These are phyloP conservation scores for Verticillium albo-atrum DNA, from an alignment of 2,329 filamentous ascomycete genomes.

Conservation along the genomic window DNA sequence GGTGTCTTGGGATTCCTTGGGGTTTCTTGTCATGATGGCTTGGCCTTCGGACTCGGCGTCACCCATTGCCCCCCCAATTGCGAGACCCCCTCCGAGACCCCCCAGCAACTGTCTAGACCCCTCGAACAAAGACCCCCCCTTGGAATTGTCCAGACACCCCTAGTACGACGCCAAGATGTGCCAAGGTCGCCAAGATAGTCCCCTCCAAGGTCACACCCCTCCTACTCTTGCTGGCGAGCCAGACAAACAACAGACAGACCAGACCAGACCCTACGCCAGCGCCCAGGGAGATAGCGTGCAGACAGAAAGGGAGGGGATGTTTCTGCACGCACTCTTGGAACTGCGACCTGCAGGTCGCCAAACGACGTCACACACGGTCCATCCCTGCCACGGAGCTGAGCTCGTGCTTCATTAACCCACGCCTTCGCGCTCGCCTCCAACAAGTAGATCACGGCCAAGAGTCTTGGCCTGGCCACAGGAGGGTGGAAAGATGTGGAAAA, in stretches of 20 bases:
- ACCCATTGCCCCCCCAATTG: neutral
- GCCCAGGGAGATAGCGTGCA: neutral
- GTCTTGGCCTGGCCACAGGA: neutral
- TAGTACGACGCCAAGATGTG: neutral
- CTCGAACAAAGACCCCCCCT: neutral
- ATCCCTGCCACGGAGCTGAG: slow-evolving; percentile 1
- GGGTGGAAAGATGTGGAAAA: slow-evolving; percentile 1
- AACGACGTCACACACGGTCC: slow-evolving; percentile 2
- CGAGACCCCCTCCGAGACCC: neutral
- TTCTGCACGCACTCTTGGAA: neutral
- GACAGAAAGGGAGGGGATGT: neutral
- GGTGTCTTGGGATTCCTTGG: neutral
- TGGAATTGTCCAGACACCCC: neutral
- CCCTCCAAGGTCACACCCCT: neutral
- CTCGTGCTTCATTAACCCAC: neutral
- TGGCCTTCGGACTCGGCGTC: neutral
- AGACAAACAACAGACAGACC: neutral
- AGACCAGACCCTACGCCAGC: neutral
- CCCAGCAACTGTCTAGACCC: neutral
- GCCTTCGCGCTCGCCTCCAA: neutral
- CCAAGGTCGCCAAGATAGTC: neutral
- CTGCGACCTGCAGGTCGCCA: neutral
- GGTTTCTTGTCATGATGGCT: neutral
- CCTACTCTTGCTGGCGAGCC: neutral
- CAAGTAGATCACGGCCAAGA: neutral